Base-by-base conservation (phyloP, 2,329 filamentous ascomycete species). In the Macrophomina tecta region DNA sequence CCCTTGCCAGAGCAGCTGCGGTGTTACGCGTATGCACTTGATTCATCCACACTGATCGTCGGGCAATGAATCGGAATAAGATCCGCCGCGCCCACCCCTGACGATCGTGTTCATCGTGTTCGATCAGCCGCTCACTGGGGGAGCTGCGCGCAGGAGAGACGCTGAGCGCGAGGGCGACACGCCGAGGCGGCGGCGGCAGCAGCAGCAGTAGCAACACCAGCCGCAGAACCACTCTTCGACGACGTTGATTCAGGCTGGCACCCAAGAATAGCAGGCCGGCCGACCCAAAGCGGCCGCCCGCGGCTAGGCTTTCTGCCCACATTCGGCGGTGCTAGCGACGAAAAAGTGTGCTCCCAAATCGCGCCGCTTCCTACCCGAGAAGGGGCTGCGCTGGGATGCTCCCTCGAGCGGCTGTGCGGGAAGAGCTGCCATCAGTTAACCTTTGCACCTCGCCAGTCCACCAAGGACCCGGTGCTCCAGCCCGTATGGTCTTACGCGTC, bases 91-190 rank as follows among this genome's bases (percentile, higher is more conserved):
- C 40, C 18, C 42, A 49, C 58, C 45, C 58, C 58, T 62, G 58
- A 62, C 16, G 58, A 62, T 62, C 58, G 42, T 62, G 58, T 62
- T 62, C 58, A 62, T 62, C 58, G 42, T 62, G 58, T 62, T 62
- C 58, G 58, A 62, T 62, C 58, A 62, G 58, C 58, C 58, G 58
- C 58, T 32, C 55, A 36, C 55, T 58, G 55, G 30, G 28, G 42
- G 42, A 45, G 42, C 42, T 12, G 42, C 42, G 42, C 9, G 58
- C 40, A 45, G 12, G 28, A 30, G 16, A 53, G 49, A 38, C 36
- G 36, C 36, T 12, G 36, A 45, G 42, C 16, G 42, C 9, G 16
- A 45, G 5, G 11, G 16, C 7, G 42, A n/a, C 42, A 45, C 42
- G 16, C 42, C 1, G 16, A 9, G 42, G 42, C 11, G 42, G 42